A percentile compares a stretch with the other conserved stretches of the same genome.
Evolutionary conservation across 2,329 filamentous ascomycete species (phyloP).

Genomic region (Diaporthe sp.): DNA sequence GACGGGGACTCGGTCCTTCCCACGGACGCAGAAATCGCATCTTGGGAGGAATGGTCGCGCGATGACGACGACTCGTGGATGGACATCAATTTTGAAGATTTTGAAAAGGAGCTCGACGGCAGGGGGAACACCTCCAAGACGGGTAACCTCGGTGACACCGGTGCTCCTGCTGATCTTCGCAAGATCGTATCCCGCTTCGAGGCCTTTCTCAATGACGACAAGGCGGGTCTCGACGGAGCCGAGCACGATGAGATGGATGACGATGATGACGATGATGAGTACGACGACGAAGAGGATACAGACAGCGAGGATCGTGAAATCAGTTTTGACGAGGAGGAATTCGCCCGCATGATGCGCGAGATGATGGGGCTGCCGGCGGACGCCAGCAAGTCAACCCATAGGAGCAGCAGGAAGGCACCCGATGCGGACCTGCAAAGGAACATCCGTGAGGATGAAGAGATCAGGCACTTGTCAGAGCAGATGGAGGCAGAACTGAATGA

Average conservation of each 20-base stretch:
- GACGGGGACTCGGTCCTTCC: slow-evolving; percentile 79
- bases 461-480: slow-evolving; percentile 74
- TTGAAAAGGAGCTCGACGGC: slow-evolving; percentile 82
- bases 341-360: slow-evolving; percentile 89
- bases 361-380: slow-evolving; percentile 79
- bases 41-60: slow-evolving; percentile 73
- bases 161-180: slow-evolving; percentile 81
- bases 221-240: slow-evolving; percentile 83
- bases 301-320: slow-evolving; percentile 81
- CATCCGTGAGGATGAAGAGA: slow-evolving; percentile 71
- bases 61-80: slow-evolving; percentile 93
- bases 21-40: slow-evolving; percentile 77
- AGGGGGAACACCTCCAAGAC: slow-evolving; percentile 54
- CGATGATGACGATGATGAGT: slow-evolving; percentile 69
- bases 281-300: slow-evolving; percentile 60
- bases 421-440: not conserved
- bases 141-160: slow-evolving; percentile 73
- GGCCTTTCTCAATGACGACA: slow-evolving; percentile 88
- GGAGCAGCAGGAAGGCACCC: slow-evolving; percentile 33
- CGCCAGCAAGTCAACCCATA: slow-evolving; percentile 4
- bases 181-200: slow-evolving; percentile 97
- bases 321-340: slow-evolving; percentile 87
- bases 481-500: slow-evolving; percentile 82
- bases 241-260: slow-evolving; percentile 80
- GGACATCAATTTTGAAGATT: slow-evolving; percentile 90